Percentiles rank a stretch among this genome's conserved stretches.
Evolutionary conservation across 2,329 filamentous ascomycete genomes (phyloP).

Genomic region (Scytalidium lignicola): DNA sequence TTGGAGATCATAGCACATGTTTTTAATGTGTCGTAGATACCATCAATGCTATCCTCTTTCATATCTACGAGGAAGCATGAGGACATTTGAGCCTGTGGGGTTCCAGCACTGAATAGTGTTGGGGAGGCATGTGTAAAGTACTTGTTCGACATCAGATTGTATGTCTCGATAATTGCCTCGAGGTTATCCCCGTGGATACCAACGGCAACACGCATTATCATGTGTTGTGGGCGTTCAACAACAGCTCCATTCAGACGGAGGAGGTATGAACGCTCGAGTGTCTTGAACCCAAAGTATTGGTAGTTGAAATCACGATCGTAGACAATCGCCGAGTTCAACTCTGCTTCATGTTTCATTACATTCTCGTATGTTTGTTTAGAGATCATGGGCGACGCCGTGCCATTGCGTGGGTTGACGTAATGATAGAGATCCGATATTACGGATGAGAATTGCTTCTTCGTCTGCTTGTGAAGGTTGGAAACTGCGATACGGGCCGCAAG

Average conservation of each 20-base stretch:
- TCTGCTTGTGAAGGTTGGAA: conserved; percentile 99
- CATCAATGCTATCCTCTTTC: conserved; percentile 99
- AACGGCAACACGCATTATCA: conserved; percentile 99
- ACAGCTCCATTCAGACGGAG: conserved; percentile 94
- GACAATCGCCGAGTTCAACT: conserved; percentile 97
- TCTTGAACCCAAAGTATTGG: conserved; percentile 99
- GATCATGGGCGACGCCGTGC: conserved; percentile 84
- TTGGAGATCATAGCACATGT: conserved; percentile 99
- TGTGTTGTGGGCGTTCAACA: conserved; percentile 94
- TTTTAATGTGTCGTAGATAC: conserved; percentile 98
- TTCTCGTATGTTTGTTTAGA: conserved; percentile 84
- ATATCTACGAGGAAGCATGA: conserved; percentile 99
- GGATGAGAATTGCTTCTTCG: conserved; percentile 98
- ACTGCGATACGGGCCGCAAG: conserved; percentile 97
- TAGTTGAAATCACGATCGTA: conserved; percentile 99
- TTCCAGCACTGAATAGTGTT: conserved; percentile 96
- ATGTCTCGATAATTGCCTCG: conserved; percentile 92
- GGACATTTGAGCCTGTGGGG: conserved; percentile 87
- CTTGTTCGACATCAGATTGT: conserved; percentile 98
- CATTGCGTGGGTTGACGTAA: conserved; percentile 94
- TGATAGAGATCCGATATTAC: conserved; percentile 91
- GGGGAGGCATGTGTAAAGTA: conserved; percentile 98
- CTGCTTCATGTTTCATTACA: conserved; percentile 92
- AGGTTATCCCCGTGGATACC: conserved; percentile 95
- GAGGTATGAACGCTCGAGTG: conserved; percentile 93